A percentile compares a stretch with the other conserved stretches of the same genome.
Conservation (phyloP, 768 basidiomycete genomes). For the Podaxis sp. region DNA sequence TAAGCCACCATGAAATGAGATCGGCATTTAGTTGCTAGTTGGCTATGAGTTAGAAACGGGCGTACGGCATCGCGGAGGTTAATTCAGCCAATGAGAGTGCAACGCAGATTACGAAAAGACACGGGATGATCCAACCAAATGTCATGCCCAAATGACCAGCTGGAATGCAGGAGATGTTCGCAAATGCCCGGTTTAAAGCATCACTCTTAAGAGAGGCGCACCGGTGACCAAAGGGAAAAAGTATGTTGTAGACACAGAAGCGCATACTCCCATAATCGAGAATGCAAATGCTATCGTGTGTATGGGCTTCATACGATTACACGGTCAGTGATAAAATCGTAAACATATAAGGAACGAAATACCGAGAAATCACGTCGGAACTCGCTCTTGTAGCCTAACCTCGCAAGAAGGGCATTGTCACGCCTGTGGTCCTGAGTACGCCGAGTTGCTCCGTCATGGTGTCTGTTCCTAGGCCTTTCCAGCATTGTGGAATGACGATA, state of each 20-base stretch:
- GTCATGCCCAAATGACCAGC: conserved; percentile 68
- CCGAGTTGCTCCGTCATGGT: background rate
- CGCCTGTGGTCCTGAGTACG: background rate
- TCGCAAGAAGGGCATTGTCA: conserved; percentile 28
- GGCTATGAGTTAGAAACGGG: conserved; percentile 1
- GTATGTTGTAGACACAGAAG: conserved; percentile 54
- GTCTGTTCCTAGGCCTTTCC: background rate
- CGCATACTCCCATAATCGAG: conserved; percentile 62
- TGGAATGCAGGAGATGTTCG: conserved; percentile 20
- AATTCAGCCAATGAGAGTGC: conserved; percentile 58
- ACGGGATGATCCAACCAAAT: conserved; percentile 62
- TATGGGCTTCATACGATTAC: conserved; percentile 32
- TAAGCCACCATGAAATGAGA: conserved; percentile 22
- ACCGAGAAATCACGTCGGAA: conserved; percentile 64
- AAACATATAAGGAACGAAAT: conserved; percentile 16
- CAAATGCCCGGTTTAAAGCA: background rate
- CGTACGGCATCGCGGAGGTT: conserved; percentile 63
- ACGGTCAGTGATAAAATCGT: background rate
- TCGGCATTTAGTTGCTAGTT: background rate
- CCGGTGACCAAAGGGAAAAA: conserved; percentile 53
- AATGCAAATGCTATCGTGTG: conserved; percentile 57
- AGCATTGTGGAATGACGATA: background rate
- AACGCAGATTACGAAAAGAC: conserved; percentile 54
- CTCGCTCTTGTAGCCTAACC: conserved; percentile 56
- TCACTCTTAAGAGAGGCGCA: conserved; percentile 21